Evolutionary conservation across 495 filamentous ascomycete genomes (phyloP), one percentile per base, ranked within the genome.

Genomic region (Penicillium robsamsonii): DNA sequence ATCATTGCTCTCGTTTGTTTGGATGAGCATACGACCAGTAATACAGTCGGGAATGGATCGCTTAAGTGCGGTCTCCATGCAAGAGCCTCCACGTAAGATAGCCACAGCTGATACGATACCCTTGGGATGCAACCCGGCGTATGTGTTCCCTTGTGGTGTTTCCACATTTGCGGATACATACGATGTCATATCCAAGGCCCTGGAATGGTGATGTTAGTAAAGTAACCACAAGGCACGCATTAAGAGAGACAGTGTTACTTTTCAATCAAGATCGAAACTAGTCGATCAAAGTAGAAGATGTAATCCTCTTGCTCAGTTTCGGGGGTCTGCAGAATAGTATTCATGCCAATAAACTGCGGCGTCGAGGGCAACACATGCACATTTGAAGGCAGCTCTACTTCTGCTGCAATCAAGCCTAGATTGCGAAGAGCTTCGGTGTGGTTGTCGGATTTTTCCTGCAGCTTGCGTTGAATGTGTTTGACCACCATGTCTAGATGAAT

Each of bases 281-380:
- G 73, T 18, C 94, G 85, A 72, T 98, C 90, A 63, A 97, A 96
- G 70, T 96, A 96, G 70, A 97, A 97, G 52, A 96, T 90, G 66
- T 96, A 97, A 58, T 97, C 92, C 59, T 96, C 94, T 40, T 87
- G 82, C 11, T 85, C 74, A 1, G 88, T 93, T 41, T 87, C 80
- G 22, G 88, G 89, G 64, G 91, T 80, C 63, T 93, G 89, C 29
- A 98, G 83, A 48, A 97, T 87, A 0, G 92, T 96, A 70, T 88
- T 92, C 83, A 98, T 96, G 20, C 83, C 92, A 30, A 80, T 72
- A 40, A 97, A 75, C 68, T 98, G 93, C 5, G 83, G 79, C 0
- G 87, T 94, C 56, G 89, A 79, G 22, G 84, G 73, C 54, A 97
- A 76, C 15, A 93, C 64, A 5, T 87, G 68, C 31, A 94, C 86